Percentiles rank a stretch among this genome's conserved stretches.
Conservation (phyloP, 768 basidiomycete species). For the Kondoa malvinella region DNA sequence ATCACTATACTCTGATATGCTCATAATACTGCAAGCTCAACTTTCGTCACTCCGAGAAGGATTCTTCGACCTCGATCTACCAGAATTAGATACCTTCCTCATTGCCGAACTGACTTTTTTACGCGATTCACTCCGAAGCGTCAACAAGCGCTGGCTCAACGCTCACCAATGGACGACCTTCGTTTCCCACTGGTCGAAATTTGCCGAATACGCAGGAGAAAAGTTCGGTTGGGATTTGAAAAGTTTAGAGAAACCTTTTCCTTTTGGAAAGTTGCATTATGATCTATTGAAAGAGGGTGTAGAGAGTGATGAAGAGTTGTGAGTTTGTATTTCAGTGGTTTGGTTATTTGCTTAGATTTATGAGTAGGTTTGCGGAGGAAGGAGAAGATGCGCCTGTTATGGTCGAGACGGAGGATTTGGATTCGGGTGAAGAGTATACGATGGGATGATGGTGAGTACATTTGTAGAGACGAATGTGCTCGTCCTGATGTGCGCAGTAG, state of each 20-base stretch:
- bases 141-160: slow-evolving; percentile 5
- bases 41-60: slow-evolving; percentile 6
- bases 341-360: no score
- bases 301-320: slow-evolving; percentile 19
- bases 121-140: slow-evolving; percentile 6
- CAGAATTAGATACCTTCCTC: slow-evolving; percentile 21
- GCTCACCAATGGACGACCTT: not conserved
- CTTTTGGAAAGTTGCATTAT: slow-evolving; percentile 7
- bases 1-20: slow-evolving; percentile 20
- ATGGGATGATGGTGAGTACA: no score
- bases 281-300: slow-evolving; percentile 12
- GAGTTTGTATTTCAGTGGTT: no score
- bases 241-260: slow-evolving; percentile 13
- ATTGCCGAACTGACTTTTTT: slow-evolving; percentile 19
- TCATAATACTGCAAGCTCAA: slow-evolving; percentile 15
- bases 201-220: slow-evolving; percentile 20
- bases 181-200: slow-evolving; percentile 15
- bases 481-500: no score
- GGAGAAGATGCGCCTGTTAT: slow-evolving; percentile 29
- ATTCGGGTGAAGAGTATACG: no score
- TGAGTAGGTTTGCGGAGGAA: slow-evolving; percentile 43
- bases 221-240: slow-evolving; percentile 35
- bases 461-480: no score
- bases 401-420: slow-evolving; percentile 15
- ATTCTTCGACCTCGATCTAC: slow-evolving; percentile 22